Conservation (phyloP, 805 yeast species). For the Ogataea pini region DNA sequence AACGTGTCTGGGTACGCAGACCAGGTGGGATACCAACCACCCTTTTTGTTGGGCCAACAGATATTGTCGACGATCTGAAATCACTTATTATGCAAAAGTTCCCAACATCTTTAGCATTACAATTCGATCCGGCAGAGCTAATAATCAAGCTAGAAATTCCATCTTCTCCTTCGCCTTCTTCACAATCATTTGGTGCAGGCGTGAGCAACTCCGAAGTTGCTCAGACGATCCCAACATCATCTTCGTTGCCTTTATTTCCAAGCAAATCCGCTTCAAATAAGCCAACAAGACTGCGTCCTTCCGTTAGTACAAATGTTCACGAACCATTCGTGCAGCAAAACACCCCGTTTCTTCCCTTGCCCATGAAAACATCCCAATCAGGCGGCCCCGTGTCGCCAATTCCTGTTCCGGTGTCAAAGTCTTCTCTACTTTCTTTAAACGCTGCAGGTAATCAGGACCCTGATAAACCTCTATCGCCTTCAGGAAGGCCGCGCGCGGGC, state of each 20-base stretch:
- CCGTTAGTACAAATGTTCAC: neutral
- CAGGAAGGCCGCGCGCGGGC: conserved; percentile 1
- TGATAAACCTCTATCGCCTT: conserved; percentile 3
- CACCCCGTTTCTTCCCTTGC: neutral
- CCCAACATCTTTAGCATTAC: conserved; percentile 63
- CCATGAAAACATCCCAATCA: neutral
- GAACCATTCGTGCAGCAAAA: neutral
- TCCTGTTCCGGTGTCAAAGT: conserved; percentile 29
- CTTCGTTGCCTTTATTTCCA: conserved; percentile 8
- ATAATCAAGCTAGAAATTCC: conserved; percentile 35
- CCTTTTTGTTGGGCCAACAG: conserved; percentile 56
- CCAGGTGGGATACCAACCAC: conserved; percentile 66
- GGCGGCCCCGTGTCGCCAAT: conserved; percentile 31
- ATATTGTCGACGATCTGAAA: conserved; percentile 83
- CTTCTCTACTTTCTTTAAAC: conserved; percentile 19
- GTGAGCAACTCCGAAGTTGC: neutral
- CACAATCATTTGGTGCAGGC: conserved; percentile 1
- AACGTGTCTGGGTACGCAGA: conserved; percentile 58
- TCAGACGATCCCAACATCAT: conserved; percentile 10
- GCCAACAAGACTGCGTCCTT: conserved; percentile 8
- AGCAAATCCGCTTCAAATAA: conserved; percentile 6
- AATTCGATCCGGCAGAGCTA: conserved; percentile 71
- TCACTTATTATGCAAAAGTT: conserved; percentile 59
- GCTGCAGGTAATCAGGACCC: conserved; percentile 7
- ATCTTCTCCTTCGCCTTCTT: conserved; percentile 12